Conservation (phyloP, 345 rosid species). For the Laguncularia racemosa region DNA sequence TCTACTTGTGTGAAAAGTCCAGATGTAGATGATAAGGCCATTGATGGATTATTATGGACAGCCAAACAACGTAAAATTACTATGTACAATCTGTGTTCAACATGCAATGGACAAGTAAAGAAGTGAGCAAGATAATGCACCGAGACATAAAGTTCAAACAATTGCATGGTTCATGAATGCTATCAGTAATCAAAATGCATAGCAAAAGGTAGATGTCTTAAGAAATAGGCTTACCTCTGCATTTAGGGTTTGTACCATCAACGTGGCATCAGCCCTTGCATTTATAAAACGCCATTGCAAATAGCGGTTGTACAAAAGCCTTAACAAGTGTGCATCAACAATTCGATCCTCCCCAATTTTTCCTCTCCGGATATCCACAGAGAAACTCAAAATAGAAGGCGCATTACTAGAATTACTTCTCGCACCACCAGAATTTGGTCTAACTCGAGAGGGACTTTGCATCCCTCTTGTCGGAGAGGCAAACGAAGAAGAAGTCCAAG, state of each 20-base stretch:
- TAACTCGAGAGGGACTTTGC: conserved; percentile 63
- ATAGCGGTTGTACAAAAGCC: conserved; percentile 74
- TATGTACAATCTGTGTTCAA: too few relatives aligned
- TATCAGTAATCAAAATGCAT: too few relatives aligned
- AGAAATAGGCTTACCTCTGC: conserved; percentile 53
- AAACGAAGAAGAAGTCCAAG: conserved; percentile 45
- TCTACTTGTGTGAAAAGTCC: not conserved
- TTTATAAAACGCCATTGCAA: conserved; percentile 87
- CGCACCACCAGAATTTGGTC: conserved; percentile 31
- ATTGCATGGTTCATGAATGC: too few relatives aligned
- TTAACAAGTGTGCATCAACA: conserved; percentile 69
- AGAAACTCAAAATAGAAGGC: conserved; percentile 82
- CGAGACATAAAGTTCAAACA: too few relatives aligned
- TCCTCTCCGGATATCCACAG: conserved; percentile 82
- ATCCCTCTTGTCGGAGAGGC: conserved; percentile 52
- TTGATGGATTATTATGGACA: too few relatives aligned
- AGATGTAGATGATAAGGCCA: not conserved
- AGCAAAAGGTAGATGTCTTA: too few relatives aligned
- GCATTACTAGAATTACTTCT: conserved; percentile 29
- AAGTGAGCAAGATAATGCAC: too few relatives aligned
- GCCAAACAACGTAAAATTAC: too few relatives aligned
- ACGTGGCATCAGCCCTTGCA: conserved; percentile 69
- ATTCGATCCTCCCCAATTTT: conserved; percentile 72
- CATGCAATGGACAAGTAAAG: too few relatives aligned
- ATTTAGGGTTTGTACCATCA: conserved; percentile 48